These are phyloP conservation scores for Gossypium lobatum DNA, from an alignment of 441 rosid genomes.

Conservation along the genomic window DNA sequence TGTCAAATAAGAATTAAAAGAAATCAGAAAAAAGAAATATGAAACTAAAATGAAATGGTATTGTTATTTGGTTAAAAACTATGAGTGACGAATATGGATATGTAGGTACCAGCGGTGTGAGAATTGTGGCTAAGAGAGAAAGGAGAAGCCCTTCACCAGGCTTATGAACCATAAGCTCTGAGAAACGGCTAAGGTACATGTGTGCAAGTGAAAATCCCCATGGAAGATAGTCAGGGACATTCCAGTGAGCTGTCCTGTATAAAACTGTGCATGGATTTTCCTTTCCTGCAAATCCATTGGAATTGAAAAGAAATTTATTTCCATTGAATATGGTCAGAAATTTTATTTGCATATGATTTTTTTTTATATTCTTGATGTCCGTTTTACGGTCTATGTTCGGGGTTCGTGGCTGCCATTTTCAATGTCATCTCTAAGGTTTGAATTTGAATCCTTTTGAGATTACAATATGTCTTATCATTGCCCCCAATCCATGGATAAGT, in stretches of 20 bases:
- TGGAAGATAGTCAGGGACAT: slow-evolving; percentile 11
- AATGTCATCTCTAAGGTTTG: too few relatives aligned
- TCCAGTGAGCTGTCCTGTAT: slow-evolving; percentile 38
- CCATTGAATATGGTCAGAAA: too few relatives aligned
- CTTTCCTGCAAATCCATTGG: background rate
- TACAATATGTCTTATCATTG: too few relatives aligned
- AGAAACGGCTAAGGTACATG: background rate
- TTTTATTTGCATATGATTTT: background rate
- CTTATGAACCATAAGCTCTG: slow-evolving; percentile 24
- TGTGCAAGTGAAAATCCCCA: background rate
- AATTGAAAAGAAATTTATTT: background rate
- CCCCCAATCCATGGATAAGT: too few relatives aligned
- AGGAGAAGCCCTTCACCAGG: slow-evolving; percentile 31
- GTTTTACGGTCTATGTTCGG: too few relatives aligned
- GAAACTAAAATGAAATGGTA: background rate
- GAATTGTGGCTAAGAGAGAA: slow-evolving; percentile 23
- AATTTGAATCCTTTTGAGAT: too few relatives aligned
- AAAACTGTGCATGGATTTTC: slow-evolving; percentile 27
- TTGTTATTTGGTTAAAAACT: background rate
- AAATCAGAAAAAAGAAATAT: background rate
- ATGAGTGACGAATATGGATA: background rate
- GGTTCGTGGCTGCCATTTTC: too few relatives aligned
- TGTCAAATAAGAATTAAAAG: slow-evolving; percentile 7
- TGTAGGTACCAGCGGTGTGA: slow-evolving; percentile 22
- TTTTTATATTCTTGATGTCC: too few relatives aligned